Evolutionary conservation across 345 rosid genomes (phyloP), one percentile per base, ranked within the genome.

Genomic region (Populus simonii): DNA sequence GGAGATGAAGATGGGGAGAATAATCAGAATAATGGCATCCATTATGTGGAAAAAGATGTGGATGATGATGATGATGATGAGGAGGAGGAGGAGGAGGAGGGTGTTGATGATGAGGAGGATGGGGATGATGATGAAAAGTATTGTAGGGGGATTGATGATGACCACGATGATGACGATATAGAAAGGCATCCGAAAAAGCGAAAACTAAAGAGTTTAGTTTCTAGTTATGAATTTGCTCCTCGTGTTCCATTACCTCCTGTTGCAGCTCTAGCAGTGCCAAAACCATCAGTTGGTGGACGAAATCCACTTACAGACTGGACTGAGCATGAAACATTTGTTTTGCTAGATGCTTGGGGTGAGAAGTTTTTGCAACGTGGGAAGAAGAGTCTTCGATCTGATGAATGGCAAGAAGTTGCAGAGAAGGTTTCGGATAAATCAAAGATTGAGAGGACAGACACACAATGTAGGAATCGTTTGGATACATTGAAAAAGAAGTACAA

Each of bases 391-490:
- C 89, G 97, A 15, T 89, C 91, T 35, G 98, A 96, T 63, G 99
- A 94, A 75, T 96, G 98, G 99, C 90, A 89, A 74, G 95, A 92
- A 78, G 99, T 96, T 49, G 90, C 97, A 31, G 98, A 96, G 87
- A 96, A 92, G 87, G 99, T 92, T 38, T 90, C 97, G 15, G 92
- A 90, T 43, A 90, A 83, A 43, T 91, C 96, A 1, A 89, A 89
- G 83, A 85, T 84, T 72, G 97, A 94, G 75, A 88, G 90, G 73
- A 86, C 96, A 0, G 98, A 96, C 80, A 90, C 90, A 0, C 98
- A 94, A 47, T 96, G 99, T 76, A 83, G 98, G 69, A 92, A 90
- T 76, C 91, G 95, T 45, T 78, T 96, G 81, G 99, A 96, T 82
- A 87, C 90, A 0, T 81, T 96, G 88, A 96, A 96, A 89, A 94